Base-by-base conservation (phyloP, 192 early-diverging fungal genomes). In the Coemansia sp. region DNA sequence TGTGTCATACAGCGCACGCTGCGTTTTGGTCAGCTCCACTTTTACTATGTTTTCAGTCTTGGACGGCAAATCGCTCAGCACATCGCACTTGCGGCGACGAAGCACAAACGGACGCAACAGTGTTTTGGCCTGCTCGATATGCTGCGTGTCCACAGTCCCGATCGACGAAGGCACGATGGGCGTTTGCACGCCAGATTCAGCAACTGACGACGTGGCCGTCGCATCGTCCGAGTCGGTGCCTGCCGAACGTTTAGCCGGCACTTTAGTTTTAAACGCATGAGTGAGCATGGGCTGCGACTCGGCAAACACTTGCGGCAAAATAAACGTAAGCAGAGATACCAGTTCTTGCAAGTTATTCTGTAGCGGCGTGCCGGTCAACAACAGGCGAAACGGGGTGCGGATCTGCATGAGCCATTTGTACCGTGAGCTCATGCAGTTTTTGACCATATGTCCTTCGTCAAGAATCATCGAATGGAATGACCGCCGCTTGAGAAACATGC, bases 271-370 rank as follows among this genome's bases (percentile, higher is more conserved):
- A 38, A 81, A 81, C 0, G 78, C 78, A 19, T 81, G 73, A 19
- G 60, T 75, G 22, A 81, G 73, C 65, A 58, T 66, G 21, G 65
- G 69, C 64, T 72, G 73, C 24, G 78, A 68, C 24, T 89, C 77
- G 1, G 79, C 61, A 75, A 96, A 93, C 8, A 93, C 76, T 6
- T 83, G 69, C 0, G 94, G 94, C 86, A 96, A 76, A 62, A 96
- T 91, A 75, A 96, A 96, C 0, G 88, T 90, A 43, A 96, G 69
- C 14, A 96, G 73, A 3, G 91, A 87, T 14, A 93, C 67, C 2
- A 97, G 85, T 67, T 97, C 95, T 70, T 92, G 89, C 35, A 95
- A 73, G 60, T 94, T 95, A 72, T 95, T 95, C 66, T 97, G 93
- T 27, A 85, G 60, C 5, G 89, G 89, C 11, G 95, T 97, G 43